Conservation (phyloP, 163 green algal genomes). For the Scenedesmus sp. region DNA sequence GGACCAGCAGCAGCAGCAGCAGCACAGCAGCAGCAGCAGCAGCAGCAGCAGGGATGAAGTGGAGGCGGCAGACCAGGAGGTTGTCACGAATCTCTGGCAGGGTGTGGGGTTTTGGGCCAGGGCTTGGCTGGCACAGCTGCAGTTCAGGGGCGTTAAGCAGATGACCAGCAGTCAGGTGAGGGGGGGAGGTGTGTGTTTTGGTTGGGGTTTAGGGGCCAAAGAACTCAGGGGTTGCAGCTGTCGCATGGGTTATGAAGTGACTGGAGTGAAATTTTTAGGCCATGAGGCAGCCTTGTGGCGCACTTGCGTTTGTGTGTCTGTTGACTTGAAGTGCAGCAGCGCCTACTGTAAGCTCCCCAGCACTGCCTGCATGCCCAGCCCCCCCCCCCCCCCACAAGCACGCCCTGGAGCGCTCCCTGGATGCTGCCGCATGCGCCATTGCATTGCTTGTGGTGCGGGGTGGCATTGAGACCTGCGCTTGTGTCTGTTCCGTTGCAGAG, state of each 20-base stretch:
- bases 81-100: slow-evolving; percentile 2
- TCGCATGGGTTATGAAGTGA: too few species aligned
- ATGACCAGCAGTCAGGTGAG: slow-evolving; percentile 33
- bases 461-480: background rate
- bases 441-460: too few species aligned
- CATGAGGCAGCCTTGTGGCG: too few species aligned
- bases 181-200: background rate
- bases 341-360: too few species aligned
- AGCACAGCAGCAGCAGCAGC: background rate
- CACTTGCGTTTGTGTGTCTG: too few species aligned
- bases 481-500: background rate
- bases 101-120: slow-evolving; percentile 7
- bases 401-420: too few species aligned
- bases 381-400: too few species aligned
- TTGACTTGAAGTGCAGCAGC: too few species aligned
- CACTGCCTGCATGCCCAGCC: too few species aligned
- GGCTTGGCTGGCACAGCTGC: slow-evolving; percentile 18
- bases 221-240: too few species aligned
- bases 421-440: too few species aligned
- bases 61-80: background rate
- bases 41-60: background rate
- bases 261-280: too few species aligned
- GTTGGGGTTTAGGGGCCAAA: background rate
- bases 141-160: background rate
- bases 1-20: slow-evolving; percentile 1